Evolutionary conservation across 768 basidiomycete species (phyloP), one percentile per base, ranked within the genome.

Genomic region (Serendipita vermifera): DNA sequence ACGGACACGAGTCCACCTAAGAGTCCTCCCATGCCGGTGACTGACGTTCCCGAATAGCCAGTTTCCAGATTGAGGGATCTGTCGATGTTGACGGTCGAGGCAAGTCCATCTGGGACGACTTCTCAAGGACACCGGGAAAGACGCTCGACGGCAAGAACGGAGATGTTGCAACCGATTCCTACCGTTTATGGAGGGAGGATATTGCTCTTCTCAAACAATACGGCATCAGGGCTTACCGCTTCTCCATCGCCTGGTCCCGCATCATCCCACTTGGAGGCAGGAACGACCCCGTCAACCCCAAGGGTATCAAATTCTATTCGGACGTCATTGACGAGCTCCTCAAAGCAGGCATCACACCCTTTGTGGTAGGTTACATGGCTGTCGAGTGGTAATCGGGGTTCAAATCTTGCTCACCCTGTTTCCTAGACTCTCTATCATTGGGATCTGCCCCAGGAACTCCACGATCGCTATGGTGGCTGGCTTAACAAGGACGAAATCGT

Each of bases 41-140:
- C 43, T 48, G 13, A 24, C 17, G 26, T 40, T 36, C 54, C n/a
- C 57, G 65, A 15, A 64, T 66, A 77, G 86, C 83, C 22, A 70
- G 76, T 57, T 85, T 85, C 67, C 84, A 87, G 70, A 80, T 85
- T 55, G 85, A 87, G 66, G 85, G 84, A 32, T 81, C 82, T 0
- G 71, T 75, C 20, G 66, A 75, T 54, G 72, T 70, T 15, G 80
- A 78, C 58, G 80, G 80, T 13, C 78, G 82, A 46, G 81, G 81
- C 7, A 78, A 78, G 62, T 81, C 80, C 14, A 78, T 85, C 61
- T 87, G 85, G 85, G 84, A 87, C 63, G 80, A 77, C 65, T 85
- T 83, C 67, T 73, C 80, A 26, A 75, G 76, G 54, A 65, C 69
- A 14, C 81, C 82, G 0, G 83, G 83, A 33, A 83, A 83, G 71